These are phyloP conservation scores for Lactarius indigo DNA, from an alignment of 768 basidiomycete genomes.

Conservation along the genomic window DNA sequence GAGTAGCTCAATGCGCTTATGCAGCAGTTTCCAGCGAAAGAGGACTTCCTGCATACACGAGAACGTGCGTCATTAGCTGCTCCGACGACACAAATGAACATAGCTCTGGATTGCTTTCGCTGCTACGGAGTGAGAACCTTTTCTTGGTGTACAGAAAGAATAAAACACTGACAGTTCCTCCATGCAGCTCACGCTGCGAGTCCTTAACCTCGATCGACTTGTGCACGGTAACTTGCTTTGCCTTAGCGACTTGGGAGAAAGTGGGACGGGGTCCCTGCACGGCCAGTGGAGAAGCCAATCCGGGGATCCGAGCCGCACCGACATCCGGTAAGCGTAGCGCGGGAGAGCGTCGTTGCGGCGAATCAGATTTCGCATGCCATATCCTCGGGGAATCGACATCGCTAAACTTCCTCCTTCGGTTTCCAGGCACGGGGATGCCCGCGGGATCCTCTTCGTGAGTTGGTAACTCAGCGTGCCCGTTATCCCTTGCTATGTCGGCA, in stretches of 20 bases:
- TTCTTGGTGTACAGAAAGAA: background rate
- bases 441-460: conserved; percentile 25
- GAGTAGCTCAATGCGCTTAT: conserved; percentile 70
- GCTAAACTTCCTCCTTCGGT: conserved; percentile 13
- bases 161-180: conserved; percentile 15
- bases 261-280: conserved; percentile 35
- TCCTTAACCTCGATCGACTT: conserved; percentile 38
- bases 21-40: conserved; percentile 65
- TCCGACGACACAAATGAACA: conserved; percentile 29
- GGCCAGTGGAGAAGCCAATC: conserved; percentile 4
- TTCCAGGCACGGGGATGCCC: conserved; percentile 34
- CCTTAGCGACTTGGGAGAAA: conserved; percentile 41
- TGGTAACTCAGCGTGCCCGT: conserved; percentile 29
- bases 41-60: conserved; percentile 73
- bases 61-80: conserved; percentile 51
- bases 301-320: conserved; percentile 16
- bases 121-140: background rate
- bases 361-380: conserved; percentile 11
- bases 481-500: conserved; percentile 45
- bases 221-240: conserved; percentile 34
- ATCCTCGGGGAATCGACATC: conserved; percentile 10
- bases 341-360: conserved; percentile 1
- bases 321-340: conserved; percentile 51
- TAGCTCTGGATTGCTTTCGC: conserved; percentile 2
- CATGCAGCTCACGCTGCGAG: conserved; percentile 24